Evolutionary conservation across 164 flowering plant species (phyloP), one percentile per base, ranked within the genome.

Genomic region (Houttuynia cordata): DNA sequence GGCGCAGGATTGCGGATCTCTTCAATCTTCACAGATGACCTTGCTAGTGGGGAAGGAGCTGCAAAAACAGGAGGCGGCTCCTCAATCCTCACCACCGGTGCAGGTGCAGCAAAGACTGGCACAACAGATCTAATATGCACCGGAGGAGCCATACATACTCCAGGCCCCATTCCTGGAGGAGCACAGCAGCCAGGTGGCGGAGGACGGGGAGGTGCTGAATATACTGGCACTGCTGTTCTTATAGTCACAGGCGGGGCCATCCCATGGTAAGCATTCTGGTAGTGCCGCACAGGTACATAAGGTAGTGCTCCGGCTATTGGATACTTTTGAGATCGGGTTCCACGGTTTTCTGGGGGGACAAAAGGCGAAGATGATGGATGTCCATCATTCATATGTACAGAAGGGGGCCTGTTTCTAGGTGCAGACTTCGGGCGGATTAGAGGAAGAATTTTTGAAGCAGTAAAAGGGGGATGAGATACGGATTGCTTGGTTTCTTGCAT

Each of bases 181-280:
- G 75, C 60, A 54, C 57, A 54, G 24, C 53, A 60, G 10, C 58
- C 55, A 20, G 68, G 21, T 20, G 82, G 77, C 49, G 74, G 75
- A 12, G 80, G 84, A 21, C 64, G 69, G 12, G 81, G 90, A 8
- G 91, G 92, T 34, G 98, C 85, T 24, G 97, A 81, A 74, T 75
- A 88, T 53, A 80, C 86, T 42, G 98, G 98, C 25, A 85, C 75
- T 24, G 85, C 79, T 19, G 77, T 88, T 71, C 98, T 83, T 56
- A 87, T 75, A 4, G 92, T 84, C 63, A 93, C 97, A 59, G 98
- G 86, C 1, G 83, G 97, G 50, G 98, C 97, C 58, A 84, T 64
- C 12, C 88, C 74, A 58, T 73, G 80, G 67, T 80, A 86, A 34
- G 88, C 62, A 39, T 78, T 9, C 65, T 80, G 74, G 51, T 67